A percentile compares a stretch with the other conserved stretches of the same genome.
Conservation (phyloP, 176 grass and related monocot genomes). For the Microstegium vimineum region DNA sequence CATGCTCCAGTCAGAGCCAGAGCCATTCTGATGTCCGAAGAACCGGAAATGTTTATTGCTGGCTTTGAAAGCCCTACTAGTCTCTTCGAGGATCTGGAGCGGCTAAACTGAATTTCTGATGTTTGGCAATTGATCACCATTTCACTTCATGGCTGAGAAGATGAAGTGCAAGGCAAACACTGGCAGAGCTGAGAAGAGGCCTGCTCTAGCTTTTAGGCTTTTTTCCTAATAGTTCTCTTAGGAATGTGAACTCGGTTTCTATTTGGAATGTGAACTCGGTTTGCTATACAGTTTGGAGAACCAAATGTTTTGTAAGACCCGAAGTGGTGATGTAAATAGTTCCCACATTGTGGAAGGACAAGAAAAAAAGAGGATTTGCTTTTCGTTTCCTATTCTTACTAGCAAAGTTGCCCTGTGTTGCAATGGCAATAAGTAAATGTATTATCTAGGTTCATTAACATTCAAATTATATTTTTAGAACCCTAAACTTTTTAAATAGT, state of each 20-base stretch:
- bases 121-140: background rate
- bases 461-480: too few species aligned
- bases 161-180: background rate
- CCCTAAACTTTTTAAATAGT: too few species aligned
- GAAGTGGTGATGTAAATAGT: background rate
- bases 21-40: slow-evolving; percentile 17
- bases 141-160: background rate
- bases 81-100: slow-evolving; percentile 14
- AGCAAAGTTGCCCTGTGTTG: too few species aligned
- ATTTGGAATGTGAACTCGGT: too few species aligned
- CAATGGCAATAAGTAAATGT: too few species aligned
- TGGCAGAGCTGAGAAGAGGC: slow-evolving; percentile 8
- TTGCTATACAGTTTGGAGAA: background rate
- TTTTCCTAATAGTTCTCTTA: slow-evolving; percentile 27
- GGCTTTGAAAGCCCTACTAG: slow-evolving; percentile 6
- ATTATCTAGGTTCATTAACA: too few species aligned
- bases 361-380: background rate
- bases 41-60: slow-evolving; percentile 1
- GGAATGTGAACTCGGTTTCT: too few species aligned
- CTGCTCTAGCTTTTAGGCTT: background rate
- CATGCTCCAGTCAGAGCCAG: slow-evolving; percentile 16
- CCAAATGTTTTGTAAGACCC: background rate
- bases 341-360: background rate
- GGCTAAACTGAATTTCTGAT: background rate
- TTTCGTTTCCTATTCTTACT: too few species aligned